A percentile compares a stretch with the other conserved stretches of the same genome.
Evolutionary conservation across 225 moss, liverwort and hornwort genomes (phyloP).

Genomic region (Pleurozium schreberi): DNA sequence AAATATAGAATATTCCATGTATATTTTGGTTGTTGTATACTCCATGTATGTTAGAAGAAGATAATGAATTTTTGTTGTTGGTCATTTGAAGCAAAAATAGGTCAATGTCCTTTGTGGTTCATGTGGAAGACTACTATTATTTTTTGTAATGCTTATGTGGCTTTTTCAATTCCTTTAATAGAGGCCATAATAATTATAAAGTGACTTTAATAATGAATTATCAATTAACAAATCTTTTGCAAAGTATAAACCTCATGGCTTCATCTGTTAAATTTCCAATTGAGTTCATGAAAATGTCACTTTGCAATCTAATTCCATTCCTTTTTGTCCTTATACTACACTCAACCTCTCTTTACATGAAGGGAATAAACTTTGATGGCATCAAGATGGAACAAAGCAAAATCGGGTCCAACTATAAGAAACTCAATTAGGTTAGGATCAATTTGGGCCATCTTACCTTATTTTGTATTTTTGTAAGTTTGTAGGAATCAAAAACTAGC

Average conservation of each 20-base stretch:
- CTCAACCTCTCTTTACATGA: neutral
- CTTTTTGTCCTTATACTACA: neutral
- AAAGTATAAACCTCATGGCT: neutral
- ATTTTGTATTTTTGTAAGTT: neutral
- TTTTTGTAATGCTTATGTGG: fast-evolving
- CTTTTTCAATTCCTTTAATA: neutral
- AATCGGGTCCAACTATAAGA: fast-evolving
- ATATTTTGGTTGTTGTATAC: no score
- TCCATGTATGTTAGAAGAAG: neutral
- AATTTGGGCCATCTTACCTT: neutral
- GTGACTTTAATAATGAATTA: no score
- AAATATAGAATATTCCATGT: fast-evolving
- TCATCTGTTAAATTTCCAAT: neutral
- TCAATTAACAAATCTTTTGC: no score
- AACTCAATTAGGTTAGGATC: neutral
- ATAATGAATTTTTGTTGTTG: neutral
- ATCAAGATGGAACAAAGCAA: neutral
- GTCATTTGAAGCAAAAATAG: neutral
- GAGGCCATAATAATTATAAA: fast-evolving
- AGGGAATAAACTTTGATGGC: neutral
- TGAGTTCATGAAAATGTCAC: neutral
- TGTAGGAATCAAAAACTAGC: neutral
- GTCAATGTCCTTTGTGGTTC: neutral
- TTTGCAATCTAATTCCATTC: neutral
- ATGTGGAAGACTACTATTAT: neutral